These are phyloP conservation scores for Pichia sp. DNA, from an alignment of 1,139 yeast genomes.

Conservation along the genomic window DNA sequence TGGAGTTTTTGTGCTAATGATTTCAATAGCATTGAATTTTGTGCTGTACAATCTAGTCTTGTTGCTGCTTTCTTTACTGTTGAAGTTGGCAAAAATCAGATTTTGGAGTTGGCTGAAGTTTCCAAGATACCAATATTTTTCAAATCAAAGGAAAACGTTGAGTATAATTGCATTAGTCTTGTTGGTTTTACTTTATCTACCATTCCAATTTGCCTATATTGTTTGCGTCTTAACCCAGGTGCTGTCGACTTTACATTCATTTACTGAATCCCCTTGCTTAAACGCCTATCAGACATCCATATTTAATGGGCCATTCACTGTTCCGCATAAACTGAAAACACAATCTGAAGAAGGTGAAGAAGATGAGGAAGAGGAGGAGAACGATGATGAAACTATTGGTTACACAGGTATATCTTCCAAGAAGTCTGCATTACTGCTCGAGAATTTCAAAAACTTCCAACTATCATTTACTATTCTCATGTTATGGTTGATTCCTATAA, in stretches of 20 bases:
- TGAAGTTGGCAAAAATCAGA: not conserved
- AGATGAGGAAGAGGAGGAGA: not conserved
- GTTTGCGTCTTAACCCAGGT: slow-evolving; percentile 49
- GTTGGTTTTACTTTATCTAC: slow-evolving; percentile 54
- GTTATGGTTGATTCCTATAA: slow-evolving; percentile 64
- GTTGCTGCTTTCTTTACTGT: slow-evolving; percentile 1
- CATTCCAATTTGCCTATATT: slow-evolving; percentile 71
- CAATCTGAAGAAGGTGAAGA: not conserved
- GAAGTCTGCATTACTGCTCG: slow-evolving; percentile 14
- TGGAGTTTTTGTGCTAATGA: slow-evolving; percentile 49
- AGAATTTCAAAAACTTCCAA: slow-evolving; percentile 41
- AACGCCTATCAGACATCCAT: slow-evolving; percentile 8
- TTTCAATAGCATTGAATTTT: slow-evolving; percentile 43
- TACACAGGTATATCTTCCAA: not conserved
- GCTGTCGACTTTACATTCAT: slow-evolving; percentile 14
- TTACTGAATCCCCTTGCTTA: slow-evolving; percentile 3
- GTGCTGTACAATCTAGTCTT: slow-evolving; percentile 10
- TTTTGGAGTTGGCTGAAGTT: slow-evolving; percentile 6
- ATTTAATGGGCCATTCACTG: not conserved
- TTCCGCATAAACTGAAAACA: not conserved
- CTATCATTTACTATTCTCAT: slow-evolving; percentile 48
- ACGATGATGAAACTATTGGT: not conserved
- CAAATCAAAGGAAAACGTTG: slow-evolving; percentile 15
- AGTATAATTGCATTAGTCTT: slow-evolving; percentile 33
- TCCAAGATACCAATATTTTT: slow-evolving; percentile 5